Base-by-base conservation (phyloP, 129 eudicot genomes). In the Ambrosia artemisiifolia region DNA sequence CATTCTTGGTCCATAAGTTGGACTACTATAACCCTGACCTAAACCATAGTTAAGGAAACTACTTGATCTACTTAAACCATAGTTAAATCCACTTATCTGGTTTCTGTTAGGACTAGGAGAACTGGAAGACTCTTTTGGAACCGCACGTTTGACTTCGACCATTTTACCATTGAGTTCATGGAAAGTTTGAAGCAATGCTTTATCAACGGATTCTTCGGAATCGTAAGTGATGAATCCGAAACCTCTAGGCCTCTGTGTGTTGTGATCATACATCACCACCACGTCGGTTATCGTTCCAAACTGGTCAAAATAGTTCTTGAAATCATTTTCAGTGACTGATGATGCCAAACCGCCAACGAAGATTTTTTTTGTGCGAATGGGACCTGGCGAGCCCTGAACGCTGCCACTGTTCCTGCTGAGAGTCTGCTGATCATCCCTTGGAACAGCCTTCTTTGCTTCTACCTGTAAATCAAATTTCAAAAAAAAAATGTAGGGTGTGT, bases 381-480 rank as follows among this genome's bases (percentile, higher is more conserved):
- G 92, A 30, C 86, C 83, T 2, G 95, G 97, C 0, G 98, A 89
- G 16, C 91, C 95, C 67, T 80, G 96, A 54, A 68, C 40, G 78
- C 95, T 89, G 48, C 86, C 83, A 61, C 47, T 84, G 92, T 59
- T 80, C 76, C 86, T 82, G 82, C 12, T 85, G 0, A 74, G 71
- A 11, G 69, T 69, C 74, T 86, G 86, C 18, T 89, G 92, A 79
- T 90, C 98, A 51, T 93, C 98, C 47, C 98, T 84, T 18, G 98
- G 96, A 72, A 93, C 96, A 71, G 98, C 98, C 79, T 87, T 93
- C 78, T 93, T 93, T 71, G 98, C 98, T 78, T 93, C 98, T 54
- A 93, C 98, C 96, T 93, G 71, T 50, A 44, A 12, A 83, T 56
- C 3, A 5, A 51, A 51, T 6, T 51, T 6, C 11, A 54, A 63